phyloP scores from a whole-genome alignment of 192 early-diverging fungal genomes.

The Coemansia sp. region DNA sequence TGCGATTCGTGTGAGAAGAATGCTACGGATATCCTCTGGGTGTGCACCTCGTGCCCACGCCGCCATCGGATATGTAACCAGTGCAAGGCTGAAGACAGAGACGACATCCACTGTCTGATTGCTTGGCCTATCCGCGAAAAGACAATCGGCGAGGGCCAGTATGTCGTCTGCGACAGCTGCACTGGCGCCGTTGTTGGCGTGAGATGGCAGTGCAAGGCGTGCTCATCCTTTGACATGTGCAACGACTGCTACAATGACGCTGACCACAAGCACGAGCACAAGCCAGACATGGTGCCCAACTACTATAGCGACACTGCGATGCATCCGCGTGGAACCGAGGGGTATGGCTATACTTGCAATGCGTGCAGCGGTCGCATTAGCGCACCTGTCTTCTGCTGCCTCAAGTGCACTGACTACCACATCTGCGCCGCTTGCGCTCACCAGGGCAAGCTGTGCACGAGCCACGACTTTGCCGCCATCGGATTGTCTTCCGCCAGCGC shows the following conservation, averaged over 20 bases:
- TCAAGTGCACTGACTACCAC: slow-evolving; percentile 40
- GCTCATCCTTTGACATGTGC: slow-evolving; percentile 58
- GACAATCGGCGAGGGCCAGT: slow-evolving; percentile 23
- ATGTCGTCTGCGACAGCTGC: slow-evolving; percentile 61
- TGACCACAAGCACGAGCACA: slow-evolving; percentile 24
- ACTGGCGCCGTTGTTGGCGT: slow-evolving; percentile 42
- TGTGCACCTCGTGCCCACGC: slow-evolving; percentile 24
- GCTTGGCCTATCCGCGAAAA: slow-evolving; percentile 34
- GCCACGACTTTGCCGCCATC: slow-evolving; percentile 53
- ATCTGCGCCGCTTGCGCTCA: slow-evolving; percentile 26
- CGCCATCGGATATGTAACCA: slow-evolving; percentile 39
- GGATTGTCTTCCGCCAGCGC: background rate
- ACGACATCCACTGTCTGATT: slow-evolving; percentile 13
- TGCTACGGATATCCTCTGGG: slow-evolving; percentile 34
- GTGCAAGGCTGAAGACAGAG: slow-evolving; percentile 19
- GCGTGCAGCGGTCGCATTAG: slow-evolving; percentile 21
- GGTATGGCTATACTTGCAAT: slow-evolving; percentile 30
- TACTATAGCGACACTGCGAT: slow-evolving; percentile 25
- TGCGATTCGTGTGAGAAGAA: slow-evolving; percentile 22
- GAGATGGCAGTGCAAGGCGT: slow-evolving; percentile 59
- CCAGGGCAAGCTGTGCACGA: slow-evolving; percentile 40
- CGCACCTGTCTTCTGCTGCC: slow-evolving; percentile 26
- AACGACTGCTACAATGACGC: slow-evolving; percentile 55
- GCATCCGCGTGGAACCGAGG: slow-evolving; percentile 6
- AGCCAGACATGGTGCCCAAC: slow-evolving; percentile 4